These are phyloP conservation scores for Sarocladiaceae sp. DNA, from an alignment of 2,329 filamentous ascomycete species.

Conservation along the genomic window DNA sequence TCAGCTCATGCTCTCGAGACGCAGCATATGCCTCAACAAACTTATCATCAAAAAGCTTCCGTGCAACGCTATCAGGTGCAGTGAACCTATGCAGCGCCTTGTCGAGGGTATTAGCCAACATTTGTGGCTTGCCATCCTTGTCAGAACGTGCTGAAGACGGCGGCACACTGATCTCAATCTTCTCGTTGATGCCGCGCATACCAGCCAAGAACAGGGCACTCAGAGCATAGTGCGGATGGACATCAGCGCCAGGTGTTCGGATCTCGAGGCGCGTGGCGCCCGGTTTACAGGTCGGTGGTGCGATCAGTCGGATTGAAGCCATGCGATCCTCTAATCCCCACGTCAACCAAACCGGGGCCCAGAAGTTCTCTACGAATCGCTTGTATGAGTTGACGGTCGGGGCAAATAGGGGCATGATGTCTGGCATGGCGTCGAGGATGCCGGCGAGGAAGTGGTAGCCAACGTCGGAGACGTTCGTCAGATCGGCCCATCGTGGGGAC, in stretches of 20 bases:
- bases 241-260: slow-evolving; percentile 66
- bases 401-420: slow-evolving; percentile 71
- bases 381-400: slow-evolving; percentile 77
- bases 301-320: slow-evolving; percentile 65
- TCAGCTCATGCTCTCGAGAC: slow-evolving; percentile 67
- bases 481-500: slow-evolving; percentile 54
- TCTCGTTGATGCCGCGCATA: slow-evolving; percentile 68
- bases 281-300: slow-evolving; percentile 61
- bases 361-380: slow-evolving; percentile 74
- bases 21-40: slow-evolving; percentile 74
- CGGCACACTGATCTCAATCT: slow-evolving; percentile 60
- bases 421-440: slow-evolving; percentile 63
- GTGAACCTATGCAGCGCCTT: slow-evolving; percentile 63
- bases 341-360: slow-evolving; percentile 72
- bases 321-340: slow-evolving; percentile 74
- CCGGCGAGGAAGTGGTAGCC: slow-evolving; percentile 71
- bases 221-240: slow-evolving; percentile 66
- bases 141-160: slow-evolving; percentile 54
- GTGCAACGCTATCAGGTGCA: slow-evolving; percentile 61
- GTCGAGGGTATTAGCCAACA: slow-evolving; percentile 64
- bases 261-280: slow-evolving; percentile 71
- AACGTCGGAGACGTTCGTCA: slow-evolving; percentile 62
- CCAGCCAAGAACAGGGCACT: slow-evolving; percentile 65
- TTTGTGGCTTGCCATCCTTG: slow-evolving; percentile 51
- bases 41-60: slow-evolving; percentile 67